Evolutionary conservation across 495 filamentous ascomycete species (phyloP).

Genomic region (Articulospora tetracladia): DNA sequence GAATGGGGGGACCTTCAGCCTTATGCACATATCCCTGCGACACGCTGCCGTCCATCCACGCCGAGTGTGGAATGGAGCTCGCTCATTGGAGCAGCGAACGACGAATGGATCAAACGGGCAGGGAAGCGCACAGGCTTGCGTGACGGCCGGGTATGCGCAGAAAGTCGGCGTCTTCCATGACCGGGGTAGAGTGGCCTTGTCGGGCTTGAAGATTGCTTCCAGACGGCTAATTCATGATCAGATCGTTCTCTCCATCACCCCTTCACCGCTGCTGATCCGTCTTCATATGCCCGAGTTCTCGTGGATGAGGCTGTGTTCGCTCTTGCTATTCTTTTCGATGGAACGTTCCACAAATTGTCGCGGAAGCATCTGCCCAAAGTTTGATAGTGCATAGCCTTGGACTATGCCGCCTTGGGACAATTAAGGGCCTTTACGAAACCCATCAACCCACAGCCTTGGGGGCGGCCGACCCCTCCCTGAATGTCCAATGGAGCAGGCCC

Average conservation of each 20-base stretch:
- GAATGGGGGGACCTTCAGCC: not conserved
- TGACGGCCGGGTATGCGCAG: not conserved
- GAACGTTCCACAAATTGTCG: not conserved
- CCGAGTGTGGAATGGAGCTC: not conserved
- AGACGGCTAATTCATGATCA: too few relatives aligned
- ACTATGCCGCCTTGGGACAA: not conserved
- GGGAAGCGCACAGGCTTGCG: not conserved
- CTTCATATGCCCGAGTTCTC: not conserved
- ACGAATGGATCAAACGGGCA: not conserved
- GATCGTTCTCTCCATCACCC: not conserved
- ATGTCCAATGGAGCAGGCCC: not conserved
- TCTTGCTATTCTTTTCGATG: not conserved
- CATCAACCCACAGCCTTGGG: not conserved
- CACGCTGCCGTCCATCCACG: not conserved
- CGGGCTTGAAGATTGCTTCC: not conserved
- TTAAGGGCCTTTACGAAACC: not conserved
- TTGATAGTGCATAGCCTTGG: not conserved
- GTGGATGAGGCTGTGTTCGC: not conserved
- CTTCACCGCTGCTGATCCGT: not conserved
- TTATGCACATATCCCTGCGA: not conserved
- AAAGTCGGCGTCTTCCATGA: not conserved
- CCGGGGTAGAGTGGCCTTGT: not conserved
- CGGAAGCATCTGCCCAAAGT: not conserved
- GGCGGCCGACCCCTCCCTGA: not conserved
- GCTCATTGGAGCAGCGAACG: not conserved